Conservation (phyloP, 768 basidiomycete genomes). For the Symmetrospora coprosmae region DNA sequence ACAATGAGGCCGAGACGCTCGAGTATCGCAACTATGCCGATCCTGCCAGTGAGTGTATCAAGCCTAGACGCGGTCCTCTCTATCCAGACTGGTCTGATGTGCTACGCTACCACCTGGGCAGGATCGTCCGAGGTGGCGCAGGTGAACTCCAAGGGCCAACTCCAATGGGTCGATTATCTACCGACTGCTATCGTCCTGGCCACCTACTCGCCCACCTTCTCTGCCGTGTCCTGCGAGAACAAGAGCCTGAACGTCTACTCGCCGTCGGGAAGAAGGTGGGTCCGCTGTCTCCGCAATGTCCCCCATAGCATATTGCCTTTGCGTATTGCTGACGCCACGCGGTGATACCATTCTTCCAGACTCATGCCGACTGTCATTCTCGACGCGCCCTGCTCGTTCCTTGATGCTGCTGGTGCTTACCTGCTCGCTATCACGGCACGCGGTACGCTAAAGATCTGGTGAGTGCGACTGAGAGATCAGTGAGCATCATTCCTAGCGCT, state of each 20-base stretch:
- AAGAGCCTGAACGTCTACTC: constrained; percentile 73
- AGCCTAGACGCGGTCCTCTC: neutral
- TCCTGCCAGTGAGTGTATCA: constrained; percentile 43
- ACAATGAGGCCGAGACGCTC: constrained; percentile 48
- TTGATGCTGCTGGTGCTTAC: constrained; percentile 52
- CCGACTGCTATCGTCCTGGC: constrained; percentile 56
- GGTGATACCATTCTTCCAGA: constrained; percentile 40
- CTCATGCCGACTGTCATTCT: constrained; percentile 62
- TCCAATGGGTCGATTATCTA: constrained; percentile 72
- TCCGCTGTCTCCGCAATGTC: neutral
- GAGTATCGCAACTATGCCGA: constrained; percentile 67
- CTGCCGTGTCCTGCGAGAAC: constrained; percentile 65
- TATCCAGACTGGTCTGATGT: neutral
- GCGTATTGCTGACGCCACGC: neutral
- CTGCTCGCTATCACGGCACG: constrained; percentile 59
- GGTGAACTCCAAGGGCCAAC: constrained; percentile 42
- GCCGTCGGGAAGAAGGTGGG: constrained; percentile 64
- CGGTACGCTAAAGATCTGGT: constrained; percentile 67
- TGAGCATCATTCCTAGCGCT: neutral
- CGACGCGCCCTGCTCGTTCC: constrained; percentile 53
- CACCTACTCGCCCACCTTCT: constrained; percentile 52
- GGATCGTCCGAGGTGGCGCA: constrained; percentile 58
- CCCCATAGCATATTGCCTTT: neutral
- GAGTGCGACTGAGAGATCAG: constrained; percentile 28
- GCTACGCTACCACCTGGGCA: constrained; percentile 30